Conservation (phyloP, 257 asterid genomes). For the Gardenia jasminoides region DNA sequence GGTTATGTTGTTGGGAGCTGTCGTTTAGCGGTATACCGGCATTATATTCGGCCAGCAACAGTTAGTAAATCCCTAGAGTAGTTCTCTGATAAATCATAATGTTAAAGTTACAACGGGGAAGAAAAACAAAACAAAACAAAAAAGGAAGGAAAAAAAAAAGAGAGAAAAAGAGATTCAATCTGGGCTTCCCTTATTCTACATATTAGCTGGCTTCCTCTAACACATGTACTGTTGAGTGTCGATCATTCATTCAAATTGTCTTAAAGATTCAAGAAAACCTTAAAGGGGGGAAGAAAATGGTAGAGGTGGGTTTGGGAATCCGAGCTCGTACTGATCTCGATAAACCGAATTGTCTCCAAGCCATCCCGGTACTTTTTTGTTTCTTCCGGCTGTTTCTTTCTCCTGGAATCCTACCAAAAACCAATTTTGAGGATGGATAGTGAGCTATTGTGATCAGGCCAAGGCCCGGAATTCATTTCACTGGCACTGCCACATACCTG, state of each 20-base stretch:
- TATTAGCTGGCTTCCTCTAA: too few species aligned
- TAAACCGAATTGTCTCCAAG: slow-evolving; percentile 52
- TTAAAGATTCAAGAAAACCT: not conserved
- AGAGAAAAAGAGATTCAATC: not conserved
- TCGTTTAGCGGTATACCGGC: not conserved
- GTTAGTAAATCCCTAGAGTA: not conserved
- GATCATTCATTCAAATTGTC: not conserved
- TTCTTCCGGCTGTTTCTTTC: not conserved
- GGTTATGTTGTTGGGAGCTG: not conserved
- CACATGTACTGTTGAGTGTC: too few species aligned
- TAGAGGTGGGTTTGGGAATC: slow-evolving; percentile 21
- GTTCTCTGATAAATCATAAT: too few species aligned
- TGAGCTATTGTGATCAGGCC: not conserved
- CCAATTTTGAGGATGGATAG: not conserved
- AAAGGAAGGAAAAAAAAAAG: too few species aligned
- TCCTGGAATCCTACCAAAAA: not conserved
- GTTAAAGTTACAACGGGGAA: too few species aligned
- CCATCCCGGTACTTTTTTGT: slow-evolving; percentile 21
- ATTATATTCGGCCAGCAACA: not conserved
- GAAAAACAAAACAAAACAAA: too few species aligned
- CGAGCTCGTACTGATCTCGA: slow-evolving; percentile 1
- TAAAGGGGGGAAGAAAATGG: slow-evolving; percentile 45
- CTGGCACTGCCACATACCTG: not conserved
- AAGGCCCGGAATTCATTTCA: not conserved
- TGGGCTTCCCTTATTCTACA: not conserved